Conservation (phyloP, 306 rosid species). For the Acacia crassicarpa region DNA sequence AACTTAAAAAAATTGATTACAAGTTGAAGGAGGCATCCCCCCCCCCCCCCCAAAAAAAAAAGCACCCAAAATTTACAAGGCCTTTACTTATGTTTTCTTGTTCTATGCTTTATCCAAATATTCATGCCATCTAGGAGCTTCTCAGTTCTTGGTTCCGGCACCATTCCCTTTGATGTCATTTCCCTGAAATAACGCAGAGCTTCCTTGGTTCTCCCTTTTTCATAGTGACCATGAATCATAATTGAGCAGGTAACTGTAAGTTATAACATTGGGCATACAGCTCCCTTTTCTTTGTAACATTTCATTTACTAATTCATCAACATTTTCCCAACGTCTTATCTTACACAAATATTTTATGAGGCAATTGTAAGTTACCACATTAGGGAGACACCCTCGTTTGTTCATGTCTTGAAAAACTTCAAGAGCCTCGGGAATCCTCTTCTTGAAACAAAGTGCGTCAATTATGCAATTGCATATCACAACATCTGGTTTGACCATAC, state of each 20-base stretch:
- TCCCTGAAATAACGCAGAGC: conserved; percentile 56
- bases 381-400: conserved; percentile 45
- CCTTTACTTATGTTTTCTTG: conserved; percentile 24
- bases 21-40: not conserved
- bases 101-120: conserved; percentile 31
- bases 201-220: conserved; percentile 57
- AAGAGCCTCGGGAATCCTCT: conserved; percentile 77
- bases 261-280: conserved; percentile 60
- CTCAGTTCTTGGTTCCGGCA: conserved; percentile 59
- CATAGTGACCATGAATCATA: conserved; percentile 66
- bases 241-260: conserved; percentile 68
- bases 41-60: too few species aligned
- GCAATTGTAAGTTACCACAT: conserved; percentile 70
- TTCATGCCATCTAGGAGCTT: conserved; percentile 44
- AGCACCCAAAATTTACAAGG: not conserved
- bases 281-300: conserved; percentile 59
- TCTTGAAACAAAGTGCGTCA: conserved; percentile 87
- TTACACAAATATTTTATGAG: conserved; percentile 66
- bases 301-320: conserved; percentile 57
- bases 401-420: conserved; percentile 60
- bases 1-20: not conserved
- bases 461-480: conserved; percentile 73
- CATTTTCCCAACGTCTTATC: conserved; percentile 61
- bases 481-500: conserved; percentile 52
- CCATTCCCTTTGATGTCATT: conserved; percentile 71